These are phyloP conservation scores for Neurospora sp. DNA, from an alignment of 2,329 filamentous ascomycete genomes.

Conservation along the genomic window DNA sequence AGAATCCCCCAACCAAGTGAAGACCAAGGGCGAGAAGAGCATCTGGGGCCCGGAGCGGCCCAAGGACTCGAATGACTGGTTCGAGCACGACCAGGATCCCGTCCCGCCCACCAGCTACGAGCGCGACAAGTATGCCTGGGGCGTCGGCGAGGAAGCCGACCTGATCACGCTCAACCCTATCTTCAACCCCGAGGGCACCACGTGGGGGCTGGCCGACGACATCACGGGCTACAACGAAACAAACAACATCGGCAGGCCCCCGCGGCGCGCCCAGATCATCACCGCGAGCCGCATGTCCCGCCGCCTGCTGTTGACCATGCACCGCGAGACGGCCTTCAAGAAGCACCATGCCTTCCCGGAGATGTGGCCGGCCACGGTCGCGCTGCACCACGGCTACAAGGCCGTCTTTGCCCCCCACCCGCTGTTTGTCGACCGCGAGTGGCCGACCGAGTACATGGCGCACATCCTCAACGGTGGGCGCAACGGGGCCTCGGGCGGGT, in stretches of 20 bases:
- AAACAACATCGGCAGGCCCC: slow-evolving; percentile 41
- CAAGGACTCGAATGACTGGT: slow-evolving; percentile 56
- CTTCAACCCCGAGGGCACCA: slow-evolving; percentile 81
- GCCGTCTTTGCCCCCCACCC: slow-evolving; percentile 87
- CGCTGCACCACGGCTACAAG: slow-evolving; percentile 87
- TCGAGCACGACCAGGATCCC: slow-evolving; percentile 64
- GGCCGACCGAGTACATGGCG: slow-evolving; percentile 72
- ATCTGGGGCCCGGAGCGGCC: slow-evolving; percentile 82
- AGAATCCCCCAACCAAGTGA: slow-evolving; percentile 21
- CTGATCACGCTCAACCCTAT: slow-evolving; percentile 87
- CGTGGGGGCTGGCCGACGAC: slow-evolving; percentile 72
- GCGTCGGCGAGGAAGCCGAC: slow-evolving; percentile 82
- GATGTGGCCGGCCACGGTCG: slow-evolving; percentile 87
- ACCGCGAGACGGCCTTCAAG: slow-evolving; percentile 73
- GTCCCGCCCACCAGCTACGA: slow-evolving; percentile 62
- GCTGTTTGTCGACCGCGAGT: slow-evolving; percentile 76
- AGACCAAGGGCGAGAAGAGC: slow-evolving; percentile 42
- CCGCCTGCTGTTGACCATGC: slow-evolving; percentile 75
- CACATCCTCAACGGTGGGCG: slow-evolving; percentile 70
- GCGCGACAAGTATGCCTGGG: slow-evolving; percentile 76
- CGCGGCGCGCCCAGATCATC: slow-evolving; percentile 79
- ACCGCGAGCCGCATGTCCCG: slow-evolving; percentile 77
- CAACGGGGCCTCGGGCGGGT: slow-evolving; percentile 66
- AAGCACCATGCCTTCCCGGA: slow-evolving; percentile 90
- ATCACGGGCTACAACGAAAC: slow-evolving; percentile 74